Evolutionary conservation across 2,329 filamentous ascomycete species (phyloP), one percentile per base, ranked within the genome.

Genomic region (Sclerotiophoma versabilis): DNA sequence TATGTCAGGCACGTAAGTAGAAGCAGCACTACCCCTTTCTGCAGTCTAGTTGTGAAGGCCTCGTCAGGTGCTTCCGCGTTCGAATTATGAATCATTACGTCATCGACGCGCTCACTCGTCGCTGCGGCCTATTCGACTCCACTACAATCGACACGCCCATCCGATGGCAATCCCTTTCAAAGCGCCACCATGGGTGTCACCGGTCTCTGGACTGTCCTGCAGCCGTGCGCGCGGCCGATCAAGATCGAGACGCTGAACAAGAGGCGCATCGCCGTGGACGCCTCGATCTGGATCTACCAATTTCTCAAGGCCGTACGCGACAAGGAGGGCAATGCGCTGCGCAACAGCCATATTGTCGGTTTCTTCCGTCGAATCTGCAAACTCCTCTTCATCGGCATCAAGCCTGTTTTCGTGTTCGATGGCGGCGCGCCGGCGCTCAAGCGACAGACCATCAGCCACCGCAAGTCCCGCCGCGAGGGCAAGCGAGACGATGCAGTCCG

Each of bases 231-330:
- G 41, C 90, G 95, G 30, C 96, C 95, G 17, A 96, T 96, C 59
- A 97, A 96, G 76, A 89, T 99, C 66, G 93, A 96, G 67, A 96
- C 93, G 12, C 87, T 99, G 57, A 98, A 98, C 75, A 91, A 90
- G 65, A 97, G 96, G 78, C 92, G 95, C 14, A 89, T 99, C 43
- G 96, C 95, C 39, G 92, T 99, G 63, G 95, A 99, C 78, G 95
- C 96, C 54, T 97, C 93, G 11, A 99, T 99, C 73, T 99, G 95
- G 95, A 98, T 99, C 67, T 99, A 99, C 81, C 95, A 99, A 73
- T 99, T 99, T 71, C 86, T 99, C 67, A 99, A 99, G 79, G 95
- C 96, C 9, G 95, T 99, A 10, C 93, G 95, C 67, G 95, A 99
- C 78, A 97, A 98, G 71, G 95, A 99, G 77, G 95, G 95, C 48